These are phyloP conservation scores for Ophiobolus disseminans DNA, from an alignment of 2,329 filamentous ascomycete genomes.

Conservation along the genomic window DNA sequence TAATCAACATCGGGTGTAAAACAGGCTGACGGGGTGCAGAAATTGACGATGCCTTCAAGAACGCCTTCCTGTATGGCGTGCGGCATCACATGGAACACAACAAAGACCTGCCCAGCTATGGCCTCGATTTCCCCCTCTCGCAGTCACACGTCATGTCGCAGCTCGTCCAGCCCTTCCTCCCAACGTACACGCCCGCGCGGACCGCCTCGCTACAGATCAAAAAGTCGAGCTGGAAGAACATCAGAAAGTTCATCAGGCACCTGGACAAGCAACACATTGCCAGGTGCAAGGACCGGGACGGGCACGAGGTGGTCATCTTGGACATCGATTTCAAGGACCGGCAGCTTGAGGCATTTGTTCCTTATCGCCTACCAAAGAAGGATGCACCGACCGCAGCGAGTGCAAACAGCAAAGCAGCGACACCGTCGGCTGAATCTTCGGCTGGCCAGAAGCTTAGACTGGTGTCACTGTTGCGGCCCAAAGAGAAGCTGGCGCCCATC, in stretches of 20 bases:
- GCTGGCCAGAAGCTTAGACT: constrained; percentile 59
- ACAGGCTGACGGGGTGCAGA: constrained; percentile 52
- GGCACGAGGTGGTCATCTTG: constrained; percentile 68
- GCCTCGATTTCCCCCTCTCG: constrained; percentile 67
- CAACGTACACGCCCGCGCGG: constrained; percentile 63
- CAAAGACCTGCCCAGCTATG: constrained; percentile 58
- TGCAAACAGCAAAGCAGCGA: constrained; percentile 51
- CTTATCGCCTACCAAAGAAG: constrained; percentile 68
- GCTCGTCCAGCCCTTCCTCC: constrained; percentile 71
- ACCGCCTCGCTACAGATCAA: constrained; percentile 69
- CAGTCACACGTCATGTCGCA: constrained; percentile 69
- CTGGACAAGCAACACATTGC: constrained; percentile 69
- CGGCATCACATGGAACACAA: constrained; percentile 66
- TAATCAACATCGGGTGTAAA: not conserved
- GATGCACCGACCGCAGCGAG: constrained; percentile 46
- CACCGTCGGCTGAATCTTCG: constrained; percentile 50
- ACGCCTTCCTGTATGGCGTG: constrained; percentile 69
- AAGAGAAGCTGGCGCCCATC: constrained; percentile 63
- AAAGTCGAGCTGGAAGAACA: constrained; percentile 74
- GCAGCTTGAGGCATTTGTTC: constrained; percentile 63
- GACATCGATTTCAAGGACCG: constrained; percentile 70
- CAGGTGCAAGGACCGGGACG: constrained; percentile 69
- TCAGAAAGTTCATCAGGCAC: constrained; percentile 73
- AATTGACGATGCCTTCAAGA: constrained; percentile 69
- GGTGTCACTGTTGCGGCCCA: constrained; percentile 63